phyloP scores from a whole-genome alignment of 495 filamentous ascomycete genomes.

The Xylaria castorea region DNA sequence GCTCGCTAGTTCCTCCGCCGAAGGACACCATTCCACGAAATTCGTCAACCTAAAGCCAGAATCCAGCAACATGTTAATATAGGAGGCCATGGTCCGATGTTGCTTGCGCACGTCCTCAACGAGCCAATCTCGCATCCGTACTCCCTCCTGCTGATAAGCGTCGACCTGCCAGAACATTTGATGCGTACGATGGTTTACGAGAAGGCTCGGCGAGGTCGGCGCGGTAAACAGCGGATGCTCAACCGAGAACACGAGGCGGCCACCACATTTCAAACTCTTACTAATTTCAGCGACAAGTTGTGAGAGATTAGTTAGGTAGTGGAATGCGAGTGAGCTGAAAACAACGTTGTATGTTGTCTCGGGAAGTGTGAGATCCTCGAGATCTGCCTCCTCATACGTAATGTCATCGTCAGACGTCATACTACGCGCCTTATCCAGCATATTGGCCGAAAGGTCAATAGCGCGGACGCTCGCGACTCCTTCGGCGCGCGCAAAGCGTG shows the following conservation, averaged over 20 bases:
- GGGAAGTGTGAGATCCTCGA: constrained; percentile 37
- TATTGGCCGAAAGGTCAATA: constrained; percentile 47
- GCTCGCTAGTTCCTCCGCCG: constrained; percentile 25
- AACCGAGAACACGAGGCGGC: constrained; percentile 44
- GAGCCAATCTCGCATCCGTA: constrained; percentile 43
- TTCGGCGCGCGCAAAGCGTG: constrained; percentile 40
- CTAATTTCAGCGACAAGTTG: constrained; percentile 37
- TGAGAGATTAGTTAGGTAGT: constrained; percentile 43
- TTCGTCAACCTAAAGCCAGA: constrained; percentile 43
- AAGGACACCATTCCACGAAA: constrained; percentile 45
- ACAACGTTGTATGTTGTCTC: constrained; percentile 38
- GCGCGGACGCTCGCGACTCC: constrained; percentile 40
- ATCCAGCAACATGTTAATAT: constrained; percentile 44
- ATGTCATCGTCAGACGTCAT: constrained; percentile 39
- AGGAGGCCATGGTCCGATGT: constrained; percentile 45
- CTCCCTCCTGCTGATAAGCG: constrained; percentile 45
- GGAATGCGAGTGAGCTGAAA: constrained; percentile 46
- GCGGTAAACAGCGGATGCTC: constrained; percentile 51
- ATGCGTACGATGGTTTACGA: constrained; percentile 32
- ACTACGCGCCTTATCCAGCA: constrained; percentile 40
- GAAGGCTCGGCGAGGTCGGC: constrained; percentile 36
- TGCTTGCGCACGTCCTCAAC: constrained; percentile 44
- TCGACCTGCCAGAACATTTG: constrained; percentile 44
- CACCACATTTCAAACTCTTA: constrained; percentile 21
- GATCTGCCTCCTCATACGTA: constrained; percentile 39